These are phyloP conservation scores for Fomes fomentarius DNA, from an alignment of 1,284 basidiomycete species.

Conservation along the genomic window DNA sequence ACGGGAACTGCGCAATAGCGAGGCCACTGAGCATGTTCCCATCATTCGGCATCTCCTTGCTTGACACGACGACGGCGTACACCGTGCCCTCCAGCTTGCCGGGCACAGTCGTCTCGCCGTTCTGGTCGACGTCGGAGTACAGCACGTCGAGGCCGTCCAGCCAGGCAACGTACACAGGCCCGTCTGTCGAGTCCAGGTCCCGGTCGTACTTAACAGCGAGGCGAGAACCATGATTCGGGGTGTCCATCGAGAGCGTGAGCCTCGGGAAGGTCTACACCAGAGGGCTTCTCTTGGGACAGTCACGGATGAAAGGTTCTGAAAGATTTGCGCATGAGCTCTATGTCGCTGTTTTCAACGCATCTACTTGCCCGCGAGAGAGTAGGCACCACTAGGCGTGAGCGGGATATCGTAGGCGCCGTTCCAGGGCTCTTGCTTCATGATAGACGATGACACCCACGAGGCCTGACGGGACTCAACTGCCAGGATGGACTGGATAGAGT, in stretches of 20 bases:
- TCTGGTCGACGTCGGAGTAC: slow-evolving; percentile 36
- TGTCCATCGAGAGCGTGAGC: slow-evolving; percentile 32
- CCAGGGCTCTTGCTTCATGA: slow-evolving; percentile 53
- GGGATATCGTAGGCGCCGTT: slow-evolving; percentile 58
- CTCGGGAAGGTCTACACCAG: slow-evolving; percentile 42
- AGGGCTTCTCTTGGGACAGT: slow-evolving; percentile 48
- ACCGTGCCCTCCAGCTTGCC: slow-evolving; percentile 33
- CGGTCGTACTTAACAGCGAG: slow-evolving; percentile 30
- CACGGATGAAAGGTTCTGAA: slow-evolving; percentile 43
- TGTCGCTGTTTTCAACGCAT: too few species aligned
- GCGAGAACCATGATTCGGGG: slow-evolving; percentile 28
- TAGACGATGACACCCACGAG: slow-evolving; percentile 54
- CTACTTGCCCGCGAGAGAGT: slow-evolving; percentile 39
- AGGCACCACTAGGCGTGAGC: slow-evolving; percentile 51
- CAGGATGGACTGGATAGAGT: slow-evolving; percentile 41
- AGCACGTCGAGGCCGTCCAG: slow-evolving; percentile 40
- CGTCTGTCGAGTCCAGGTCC: slow-evolving; percentile 17
- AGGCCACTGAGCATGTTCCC: slow-evolving; percentile 34
- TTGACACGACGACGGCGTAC: slow-evolving; percentile 35
- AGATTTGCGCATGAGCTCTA: slow-evolving; percentile 28
- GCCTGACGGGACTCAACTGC: slow-evolving; percentile 51
- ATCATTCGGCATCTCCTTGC: slow-evolving; percentile 28
- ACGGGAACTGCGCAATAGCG: slow-evolving; percentile 34
- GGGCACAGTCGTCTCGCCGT: slow-evolving; percentile 37
- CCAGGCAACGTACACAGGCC: slow-evolving; percentile 39